Conservation (phyloP, 2,329 filamentous ascomycete genomes). For the Fusarium proliferatum region DNA sequence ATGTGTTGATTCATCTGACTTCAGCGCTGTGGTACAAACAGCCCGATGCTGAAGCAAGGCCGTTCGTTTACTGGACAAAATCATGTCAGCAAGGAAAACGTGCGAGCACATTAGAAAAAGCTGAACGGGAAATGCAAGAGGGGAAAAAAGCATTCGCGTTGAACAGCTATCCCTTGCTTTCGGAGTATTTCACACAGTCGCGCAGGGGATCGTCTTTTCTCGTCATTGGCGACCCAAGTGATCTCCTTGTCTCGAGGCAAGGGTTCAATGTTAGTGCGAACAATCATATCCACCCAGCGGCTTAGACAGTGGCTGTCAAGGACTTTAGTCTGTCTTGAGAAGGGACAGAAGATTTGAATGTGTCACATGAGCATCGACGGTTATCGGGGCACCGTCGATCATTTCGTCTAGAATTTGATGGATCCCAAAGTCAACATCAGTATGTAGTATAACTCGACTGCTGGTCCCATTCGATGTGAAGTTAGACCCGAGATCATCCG, state of each 20-base stretch:
- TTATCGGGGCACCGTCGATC: constrained; percentile 34
- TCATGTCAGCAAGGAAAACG: not conserved
- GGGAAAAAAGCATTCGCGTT: not conserved
- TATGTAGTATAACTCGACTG: not conserved
- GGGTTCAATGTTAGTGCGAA: constrained; percentile 7
- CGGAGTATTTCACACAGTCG: not conserved
- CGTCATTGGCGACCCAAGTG: not conserved
- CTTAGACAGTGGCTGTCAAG: constrained; percentile 13
- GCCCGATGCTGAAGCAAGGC: constrained; percentile 5
- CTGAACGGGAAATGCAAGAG: not conserved
- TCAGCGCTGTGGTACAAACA: constrained; percentile 2
- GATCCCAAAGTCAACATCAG: constrained; percentile 6
- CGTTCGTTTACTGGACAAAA: not conserved
- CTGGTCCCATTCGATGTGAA: not conserved
- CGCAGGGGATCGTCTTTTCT: not conserved
- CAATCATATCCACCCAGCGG: not conserved
- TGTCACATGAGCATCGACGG: constrained; percentile 37
- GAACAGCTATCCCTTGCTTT: not conserved
- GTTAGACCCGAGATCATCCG: not conserved
- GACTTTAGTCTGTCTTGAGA: not conserved
- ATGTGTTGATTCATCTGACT: not conserved
- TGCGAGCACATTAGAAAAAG: not conserved
- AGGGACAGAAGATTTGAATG: constrained; percentile 20
- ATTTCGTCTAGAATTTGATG: constrained; percentile 32
- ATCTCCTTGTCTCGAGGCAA: constrained; percentile 28